These are phyloP conservation scores for Hippophae tibetana DNA, from an alignment of 306 rosid species.

Conservation along the genomic window DNA sequence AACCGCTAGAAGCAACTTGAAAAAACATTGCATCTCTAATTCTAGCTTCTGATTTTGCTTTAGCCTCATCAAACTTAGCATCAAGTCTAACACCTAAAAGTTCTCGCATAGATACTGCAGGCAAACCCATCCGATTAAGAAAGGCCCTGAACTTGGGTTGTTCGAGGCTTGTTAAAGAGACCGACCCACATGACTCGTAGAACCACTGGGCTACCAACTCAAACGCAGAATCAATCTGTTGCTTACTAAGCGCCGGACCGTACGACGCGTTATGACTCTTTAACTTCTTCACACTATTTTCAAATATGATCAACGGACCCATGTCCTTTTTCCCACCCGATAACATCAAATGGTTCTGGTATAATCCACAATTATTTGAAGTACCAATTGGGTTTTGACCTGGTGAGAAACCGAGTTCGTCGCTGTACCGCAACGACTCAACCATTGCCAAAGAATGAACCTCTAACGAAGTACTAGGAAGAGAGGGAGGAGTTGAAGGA, in stretches of 20 bases:
- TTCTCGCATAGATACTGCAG: slow-evolving; percentile 43
- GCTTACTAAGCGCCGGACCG: slow-evolving; percentile 53
- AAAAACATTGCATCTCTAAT: slow-evolving; percentile 79
- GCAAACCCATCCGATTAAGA: slow-evolving; percentile 68
- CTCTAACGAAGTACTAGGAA: slow-evolving; percentile 23
- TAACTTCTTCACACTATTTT: slow-evolving; percentile 77
- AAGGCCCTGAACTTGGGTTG: slow-evolving; percentile 74
- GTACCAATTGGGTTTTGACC: slow-evolving; percentile 13
- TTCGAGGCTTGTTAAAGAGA: slow-evolving; percentile 62
- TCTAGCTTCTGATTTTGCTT: slow-evolving; percentile 62
- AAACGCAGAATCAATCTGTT: slow-evolving; percentile 65
- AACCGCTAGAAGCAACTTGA: slow-evolving; percentile 80
- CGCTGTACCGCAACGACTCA: slow-evolving; percentile 38
- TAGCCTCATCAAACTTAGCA: slow-evolving; percentile 60
- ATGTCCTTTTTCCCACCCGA: slow-evolving; percentile 87
- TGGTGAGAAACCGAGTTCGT: slow-evolving; percentile 32
- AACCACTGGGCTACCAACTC: slow-evolving; percentile 85
- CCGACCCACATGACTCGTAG: slow-evolving; percentile 75
- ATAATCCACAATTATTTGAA: slow-evolving; percentile 18
- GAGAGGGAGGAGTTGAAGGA: slow-evolving; percentile 16
- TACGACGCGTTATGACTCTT: slow-evolving; percentile 61
- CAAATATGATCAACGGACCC: slow-evolving; percentile 77
- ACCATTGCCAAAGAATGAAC: slow-evolving; percentile 62
- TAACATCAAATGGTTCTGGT: slow-evolving; percentile 51
- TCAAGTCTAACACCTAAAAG: slow-evolving; percentile 71